A percentile compares a stretch with the other conserved stretches of the same genome.
These are phyloP conservation scores for Ceratocystiopsis brevicomis DNA, from an alignment of 2,329 filamentous ascomycete genomes.

Conservation along the genomic window DNA sequence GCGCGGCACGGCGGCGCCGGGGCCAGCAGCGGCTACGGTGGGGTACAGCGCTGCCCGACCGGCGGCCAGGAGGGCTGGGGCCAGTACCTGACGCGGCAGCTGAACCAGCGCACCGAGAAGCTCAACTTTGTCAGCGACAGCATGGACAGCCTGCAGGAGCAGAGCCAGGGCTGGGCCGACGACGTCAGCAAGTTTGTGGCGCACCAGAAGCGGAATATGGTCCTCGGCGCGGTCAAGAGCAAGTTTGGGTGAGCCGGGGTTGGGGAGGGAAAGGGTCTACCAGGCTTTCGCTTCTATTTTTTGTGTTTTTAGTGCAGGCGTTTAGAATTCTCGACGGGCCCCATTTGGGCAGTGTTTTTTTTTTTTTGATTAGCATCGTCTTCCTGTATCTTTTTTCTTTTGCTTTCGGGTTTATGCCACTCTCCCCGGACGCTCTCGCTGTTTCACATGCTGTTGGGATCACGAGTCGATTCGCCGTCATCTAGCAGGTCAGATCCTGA, in stretches of 20 bases:
- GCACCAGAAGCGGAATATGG: constrained; percentile 70
- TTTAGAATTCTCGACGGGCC: too few species aligned
- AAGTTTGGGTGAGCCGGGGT: constrained; percentile 28
- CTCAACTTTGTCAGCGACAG: constrained; percentile 65
- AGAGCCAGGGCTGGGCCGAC: constrained; percentile 66
- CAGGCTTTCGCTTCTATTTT: too few species aligned
- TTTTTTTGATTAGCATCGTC: too few species aligned
- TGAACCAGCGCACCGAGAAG: constrained; percentile 82
- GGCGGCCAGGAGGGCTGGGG: constrained; percentile 41
- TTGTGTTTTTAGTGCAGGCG: too few species aligned
- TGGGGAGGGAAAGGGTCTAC: too few species aligned
- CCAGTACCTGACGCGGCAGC: constrained; percentile 67
- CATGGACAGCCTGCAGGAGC: constrained; percentile 66
- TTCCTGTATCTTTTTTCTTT: too few species aligned
- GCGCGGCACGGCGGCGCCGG: constrained; percentile 20
- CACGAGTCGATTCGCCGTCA: too few species aligned
- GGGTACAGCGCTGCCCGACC: constrained; percentile 6
- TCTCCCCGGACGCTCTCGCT: too few species aligned
- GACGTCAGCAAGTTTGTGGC: constrained; percentile 76
- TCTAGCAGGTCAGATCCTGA: too few species aligned
- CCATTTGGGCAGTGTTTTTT: too few species aligned
- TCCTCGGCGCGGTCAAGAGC: constrained; percentile 49
- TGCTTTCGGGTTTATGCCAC: too few species aligned
- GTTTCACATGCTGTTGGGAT: too few species aligned
- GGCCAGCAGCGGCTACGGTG: constrained; percentile 11